Evolutionary conservation across 805 yeast genomes (phyloP), one percentile per base, ranked within the genome.

Genomic region (Wickerhamiella occidentalis): DNA sequence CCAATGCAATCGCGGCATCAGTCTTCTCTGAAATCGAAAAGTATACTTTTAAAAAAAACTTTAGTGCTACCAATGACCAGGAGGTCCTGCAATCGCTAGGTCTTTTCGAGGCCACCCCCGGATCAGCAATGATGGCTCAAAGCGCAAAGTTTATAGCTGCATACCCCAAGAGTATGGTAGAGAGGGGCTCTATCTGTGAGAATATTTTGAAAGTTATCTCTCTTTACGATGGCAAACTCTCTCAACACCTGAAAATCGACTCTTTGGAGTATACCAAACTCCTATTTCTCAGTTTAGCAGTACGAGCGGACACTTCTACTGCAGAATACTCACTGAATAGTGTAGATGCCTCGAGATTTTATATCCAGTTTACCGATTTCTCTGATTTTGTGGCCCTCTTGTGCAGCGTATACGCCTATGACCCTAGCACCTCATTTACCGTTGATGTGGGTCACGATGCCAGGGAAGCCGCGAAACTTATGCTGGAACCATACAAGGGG

Each of bases 281-380:
- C 25, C 35, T 58, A 18, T 58, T 58, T 49, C 45, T 50, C 11
- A 47, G 57, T 5, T 43, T 56, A 6, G 46, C 56, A 19, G 49
- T 28, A 19, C 18, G 28, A 8, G 5, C 18, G 2, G 43, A 28
- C 17, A 22, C 12, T n/a, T 4, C 35, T 3, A 7, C 17, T 6
- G 45, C n/a, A n/a, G n/a, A n/a, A n/a, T n/a, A 43, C 12, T 12
- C 33, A 7, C n/a, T 30, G 18, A 15, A 3, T 15, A 8, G 25
- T 8, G 22, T 33, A 3, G 48, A 36, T 3, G 40, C 41, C 8
- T 17, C 25, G 11, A 29, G 55, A 45, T 49, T 30, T 23, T 52
- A 54, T 38, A 43, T 57, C n/a, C 45, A 52, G 4, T 58, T 25
- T 45, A 48, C 50, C 15, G 59, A 57, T 12, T 38, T 57, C n/a